A percentile compares a stretch with the other conserved stretches of the same genome.
These are phyloP conservation scores for Fonsecaea monophora DNA, from an alignment of 2,329 filamentous ascomycete species.

Conservation along the genomic window DNA sequence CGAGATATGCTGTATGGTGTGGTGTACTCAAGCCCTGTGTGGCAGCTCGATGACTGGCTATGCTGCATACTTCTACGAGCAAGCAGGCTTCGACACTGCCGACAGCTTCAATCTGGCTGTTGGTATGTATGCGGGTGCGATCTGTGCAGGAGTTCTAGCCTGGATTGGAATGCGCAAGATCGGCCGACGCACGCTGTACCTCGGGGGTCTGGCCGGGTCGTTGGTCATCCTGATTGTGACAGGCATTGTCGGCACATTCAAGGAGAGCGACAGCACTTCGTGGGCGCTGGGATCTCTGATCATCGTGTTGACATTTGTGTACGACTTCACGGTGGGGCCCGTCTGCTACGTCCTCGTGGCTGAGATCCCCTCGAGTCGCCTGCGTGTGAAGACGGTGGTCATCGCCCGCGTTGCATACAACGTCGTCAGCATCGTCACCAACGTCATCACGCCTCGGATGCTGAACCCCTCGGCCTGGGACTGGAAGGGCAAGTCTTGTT, in stretches of 20 bases:
- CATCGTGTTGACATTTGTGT: slow-evolving; percentile 60
- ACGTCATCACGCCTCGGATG: slow-evolving; percentile 44
- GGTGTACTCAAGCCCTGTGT: slow-evolving; percentile 45
- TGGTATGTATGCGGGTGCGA: slow-evolving; percentile 49
- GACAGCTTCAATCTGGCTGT: slow-evolving; percentile 42
- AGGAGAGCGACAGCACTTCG: slow-evolving; percentile 45
- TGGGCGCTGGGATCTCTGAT: slow-evolving; percentile 53
- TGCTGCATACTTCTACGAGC: slow-evolving; percentile 46
- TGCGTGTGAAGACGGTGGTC: slow-evolving; percentile 62
- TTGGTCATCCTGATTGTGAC: slow-evolving; percentile 44
- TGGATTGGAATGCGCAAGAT: slow-evolving; percentile 46
- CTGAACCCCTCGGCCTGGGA: slow-evolving; percentile 48
- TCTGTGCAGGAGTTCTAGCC: slow-evolving; percentile 44
- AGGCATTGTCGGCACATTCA: slow-evolving; percentile 47
- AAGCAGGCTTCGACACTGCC: slow-evolving; percentile 51
- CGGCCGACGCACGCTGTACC: slow-evolving; percentile 47
- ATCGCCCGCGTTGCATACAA: slow-evolving; percentile 60
- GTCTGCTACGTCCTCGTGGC: slow-evolving; percentile 61
- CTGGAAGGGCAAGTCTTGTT: slow-evolving; percentile 49
- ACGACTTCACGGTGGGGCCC: slow-evolving; percentile 62
- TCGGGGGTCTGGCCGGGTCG: slow-evolving; percentile 45
- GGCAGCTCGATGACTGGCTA: slow-evolving; percentile 45
- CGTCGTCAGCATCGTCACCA: slow-evolving; percentile 56
- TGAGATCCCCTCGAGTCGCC: slow-evolving; percentile 60
- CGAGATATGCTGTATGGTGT: slow-evolving; percentile 44